Percentiles rank a stretch among this genome's conserved stretches.
Evolutionary conservation across 2,329 filamentous ascomycete genomes (phyloP).

Genomic region (Huntiella savannae): DNA sequence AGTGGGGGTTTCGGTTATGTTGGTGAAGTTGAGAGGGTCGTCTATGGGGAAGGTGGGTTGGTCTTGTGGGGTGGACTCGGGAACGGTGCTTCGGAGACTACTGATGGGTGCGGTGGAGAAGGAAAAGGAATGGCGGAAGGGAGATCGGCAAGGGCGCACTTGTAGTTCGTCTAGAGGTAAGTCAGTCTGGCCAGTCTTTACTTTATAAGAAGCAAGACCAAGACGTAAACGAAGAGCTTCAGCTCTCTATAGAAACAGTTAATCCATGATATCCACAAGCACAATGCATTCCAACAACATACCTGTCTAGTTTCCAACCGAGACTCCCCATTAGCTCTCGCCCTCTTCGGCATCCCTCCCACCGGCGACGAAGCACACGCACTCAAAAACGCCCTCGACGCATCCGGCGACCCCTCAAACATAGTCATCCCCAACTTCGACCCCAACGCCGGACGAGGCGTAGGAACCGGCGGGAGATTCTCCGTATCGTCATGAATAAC

Average conservation of each 20-base stretch:
- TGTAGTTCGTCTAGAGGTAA: constrained; percentile 44
- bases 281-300: constrained; percentile 11
- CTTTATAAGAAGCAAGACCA: constrained; percentile 53
- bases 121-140: constrained; percentile 46
- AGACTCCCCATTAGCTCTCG: constrained; percentile 3
- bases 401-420: constrained; percentile 8
- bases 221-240: constrained; percentile 50
- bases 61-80: constrained; percentile 35
- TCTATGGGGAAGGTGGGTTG: constrained; percentile 19
- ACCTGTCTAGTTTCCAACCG: constrained; percentile 20
- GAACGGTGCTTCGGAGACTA: background rate
- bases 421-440: background rate
- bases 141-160: constrained; percentile 37
- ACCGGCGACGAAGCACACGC: constrained; percentile 8
- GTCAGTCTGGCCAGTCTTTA: constrained; percentile 50
- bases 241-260: constrained; percentile 30
- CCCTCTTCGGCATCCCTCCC: background rate
- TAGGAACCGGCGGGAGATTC: background rate
- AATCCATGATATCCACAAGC: background rate
- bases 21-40: background rate
- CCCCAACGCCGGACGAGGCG: background rate
- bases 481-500: background rate
- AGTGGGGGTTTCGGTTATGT: background rate
- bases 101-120: constrained; percentile 38
- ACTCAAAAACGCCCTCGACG: constrained; percentile 8